phyloP scores from a whole-genome alignment of 169 alveolate species.

The Pseudocohnilembus persalinus region DNA sequence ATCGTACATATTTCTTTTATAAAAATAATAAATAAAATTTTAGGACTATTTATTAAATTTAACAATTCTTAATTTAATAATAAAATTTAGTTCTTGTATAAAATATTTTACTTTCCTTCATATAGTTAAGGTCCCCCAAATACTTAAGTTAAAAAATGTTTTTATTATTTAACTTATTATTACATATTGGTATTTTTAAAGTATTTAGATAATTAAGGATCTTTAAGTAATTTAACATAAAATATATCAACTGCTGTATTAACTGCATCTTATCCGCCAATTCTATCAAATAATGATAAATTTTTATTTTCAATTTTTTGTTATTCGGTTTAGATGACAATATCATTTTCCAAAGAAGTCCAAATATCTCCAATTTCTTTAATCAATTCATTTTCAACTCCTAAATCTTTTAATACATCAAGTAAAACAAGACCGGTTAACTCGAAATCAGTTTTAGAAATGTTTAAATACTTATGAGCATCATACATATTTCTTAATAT shows the following conservation, averaged over 20 bases:
- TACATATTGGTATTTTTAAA: conserved; percentile 45
- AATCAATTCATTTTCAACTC: background rate
- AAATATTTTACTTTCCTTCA: background rate
- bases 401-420: background rate
- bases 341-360: background rate
- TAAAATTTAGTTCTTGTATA: background rate
- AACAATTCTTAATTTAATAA: too few species aligned
- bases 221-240: conserved; percentile 38
- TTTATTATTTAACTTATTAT: conserved; percentile 13
- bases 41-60: too few species aligned
- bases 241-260: conserved; percentile 44
- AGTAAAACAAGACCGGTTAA: background rate
- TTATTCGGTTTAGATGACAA: too few species aligned
- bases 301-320: background rate
- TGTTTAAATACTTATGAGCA: background rate
- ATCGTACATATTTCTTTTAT: background rate
- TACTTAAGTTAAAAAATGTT: conserved; percentile 36
- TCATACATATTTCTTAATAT: background rate
- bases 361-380: background rate
- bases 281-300: conserved; percentile 3
- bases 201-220: conserved; percentile 29
- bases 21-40: too few species aligned
- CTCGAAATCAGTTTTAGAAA: background rate
- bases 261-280: conserved; percentile 40
- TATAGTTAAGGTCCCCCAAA: conserved; percentile 40